Evolutionary conservation across 1,284 basidiomycete genomes (phyloP), one percentile per base, ranked within the genome.

Genomic region (Puccinia triticina): DNA sequence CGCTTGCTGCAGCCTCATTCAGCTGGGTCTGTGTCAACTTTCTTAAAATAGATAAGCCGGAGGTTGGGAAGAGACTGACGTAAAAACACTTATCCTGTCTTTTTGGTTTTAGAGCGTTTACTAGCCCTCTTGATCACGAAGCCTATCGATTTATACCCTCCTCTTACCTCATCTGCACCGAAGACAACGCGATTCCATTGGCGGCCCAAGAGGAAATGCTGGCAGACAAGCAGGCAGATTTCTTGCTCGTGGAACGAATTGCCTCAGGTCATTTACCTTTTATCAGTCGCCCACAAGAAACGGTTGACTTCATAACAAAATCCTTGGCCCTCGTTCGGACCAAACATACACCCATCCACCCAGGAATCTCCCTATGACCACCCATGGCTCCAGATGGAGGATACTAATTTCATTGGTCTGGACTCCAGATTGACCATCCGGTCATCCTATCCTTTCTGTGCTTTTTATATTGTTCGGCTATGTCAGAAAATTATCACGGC

Each of bases 131-230:
- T 29, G 50, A 71, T 8, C 83, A 84, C 55, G 83, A 84, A 78
- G 83, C 82, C 5, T 84, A 79, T 76, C 83, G 83, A 50, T 71
- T 83, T 32, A 82, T 84, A 66, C 82, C 77, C 7, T 84, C 83
- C 5, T 81, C 83, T n/a, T 84, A 84, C 46, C 79, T 84, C n/a
- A 69, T 84, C 10, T 84, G 83, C 83, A 82, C 82, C 75, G 34
- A 69, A 37, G 83, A 84, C 72, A 57, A 81, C 43, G 83, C 83
- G 23, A 83, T 84, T 37, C 77, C 83, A 16, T 26, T 61, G 18
- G 81, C 57, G 16, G 82, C 83, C 1, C 83, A 84, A 66, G 82
- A 83, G 46, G 83, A 77, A 50, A 83, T 84, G 82, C 34, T 83
- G 50, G 64, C 83, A 40, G 64, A 46, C 26, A 83, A 81, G 18